phyloP scores from a whole-genome alignment of 805 yeast genomes.

The Zygosaccharomyces bisporus region DNA sequence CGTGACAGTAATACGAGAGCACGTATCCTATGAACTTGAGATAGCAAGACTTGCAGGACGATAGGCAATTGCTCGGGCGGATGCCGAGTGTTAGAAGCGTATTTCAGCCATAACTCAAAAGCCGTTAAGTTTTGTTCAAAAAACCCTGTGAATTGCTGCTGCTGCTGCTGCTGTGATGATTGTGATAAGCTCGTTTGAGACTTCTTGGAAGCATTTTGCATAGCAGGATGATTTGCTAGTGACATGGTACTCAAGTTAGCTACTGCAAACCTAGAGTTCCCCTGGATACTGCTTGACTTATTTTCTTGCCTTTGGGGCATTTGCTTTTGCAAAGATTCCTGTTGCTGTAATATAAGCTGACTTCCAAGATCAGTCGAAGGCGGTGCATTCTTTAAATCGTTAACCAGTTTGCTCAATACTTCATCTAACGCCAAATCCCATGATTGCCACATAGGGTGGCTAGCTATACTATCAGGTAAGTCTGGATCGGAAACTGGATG shows the following conservation, averaged over 20 bases:
- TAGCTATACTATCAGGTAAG: slow-evolving; percentile 72
- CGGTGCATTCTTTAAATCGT: slow-evolving; percentile 38
- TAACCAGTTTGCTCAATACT: slow-evolving; percentile 69
- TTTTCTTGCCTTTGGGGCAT: slow-evolving; percentile 16
- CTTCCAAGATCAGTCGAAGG: slow-evolving; percentile 30
- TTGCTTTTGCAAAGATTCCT: slow-evolving; percentile 21
- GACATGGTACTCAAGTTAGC: slow-evolving; percentile 39
- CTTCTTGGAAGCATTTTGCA: slow-evolving; percentile 12
- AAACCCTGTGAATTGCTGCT: slow-evolving; percentile 85
- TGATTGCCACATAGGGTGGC: slow-evolving; percentile 94
- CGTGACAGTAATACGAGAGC: slow-evolving; percentile 81
- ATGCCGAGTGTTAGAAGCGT: slow-evolving; percentile 74
- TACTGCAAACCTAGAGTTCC: slow-evolving; percentile 32
- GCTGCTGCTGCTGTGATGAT: slow-evolving; percentile 23
- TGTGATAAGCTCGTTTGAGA: slow-evolving; percentile 16
- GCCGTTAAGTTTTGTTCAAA: slow-evolving; percentile 96
- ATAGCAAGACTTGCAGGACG: slow-evolving; percentile 83
- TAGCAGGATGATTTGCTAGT: slow-evolving; percentile 30
- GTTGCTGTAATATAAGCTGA: slow-evolving; percentile 28
- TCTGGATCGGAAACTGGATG: slow-evolving; percentile 94
- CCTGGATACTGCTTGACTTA: slow-evolving; percentile 24
- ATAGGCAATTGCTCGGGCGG: slow-evolving; percentile 96
- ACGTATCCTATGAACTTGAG: slow-evolving; percentile 89
- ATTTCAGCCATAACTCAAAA: slow-evolving; percentile 92
- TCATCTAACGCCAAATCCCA: slow-evolving; percentile 98